Evolutionary conservation across 2,329 filamentous ascomycete genomes (phyloP).

Genomic region (Arthrinium puccinioides): DNA sequence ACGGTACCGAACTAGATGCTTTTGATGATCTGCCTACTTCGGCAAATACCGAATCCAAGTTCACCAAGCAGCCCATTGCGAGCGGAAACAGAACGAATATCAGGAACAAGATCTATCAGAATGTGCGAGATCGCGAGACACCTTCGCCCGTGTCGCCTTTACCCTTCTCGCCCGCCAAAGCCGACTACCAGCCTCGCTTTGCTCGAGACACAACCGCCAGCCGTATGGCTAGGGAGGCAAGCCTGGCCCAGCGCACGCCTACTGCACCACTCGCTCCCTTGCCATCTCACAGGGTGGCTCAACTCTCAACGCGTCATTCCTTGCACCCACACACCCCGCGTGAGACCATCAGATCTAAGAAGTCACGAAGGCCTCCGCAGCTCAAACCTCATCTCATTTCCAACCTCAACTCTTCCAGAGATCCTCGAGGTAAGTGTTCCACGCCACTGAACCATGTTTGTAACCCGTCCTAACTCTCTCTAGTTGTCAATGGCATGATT

Average conservation of each 20-base stretch:
- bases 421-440: slow-evolving; percentile 65
- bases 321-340: slow-evolving; percentile 33
- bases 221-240: slow-evolving; percentile 56
- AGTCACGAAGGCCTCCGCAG: slow-evolving; percentile 48
- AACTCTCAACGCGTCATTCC: slow-evolving; percentile 42
- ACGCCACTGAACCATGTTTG: background rate
- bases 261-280: slow-evolving; percentile 46
- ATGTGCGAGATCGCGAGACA: slow-evolving; percentile 45
- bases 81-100: slow-evolving; percentile 58
- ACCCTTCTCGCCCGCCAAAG: slow-evolving; percentile 52
- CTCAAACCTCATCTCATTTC: slow-evolving; percentile 83
- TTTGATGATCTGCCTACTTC: slow-evolving; percentile 96
- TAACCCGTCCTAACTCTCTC: slow-evolving; percentile 2
- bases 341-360: slow-evolving; percentile 45
- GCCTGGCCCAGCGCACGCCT: slow-evolving; percentile 51
- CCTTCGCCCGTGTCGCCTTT: slow-evolving; percentile 44
- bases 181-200: slow-evolving; percentile 52
- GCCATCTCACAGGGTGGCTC: slow-evolving; percentile 46
- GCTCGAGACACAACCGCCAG: slow-evolving; percentile 60
- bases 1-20: slow-evolving; percentile 83
- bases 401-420: slow-evolving; percentile 66
- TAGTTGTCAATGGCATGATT: slow-evolving; percentile 83
- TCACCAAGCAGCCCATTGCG: slow-evolving; percentile 69
- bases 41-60: slow-evolving; percentile 71
- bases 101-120: slow-evolving; percentile 50